Base-by-base conservation (phyloP, 331 rosid species). In the Ulmus americana region DNA sequence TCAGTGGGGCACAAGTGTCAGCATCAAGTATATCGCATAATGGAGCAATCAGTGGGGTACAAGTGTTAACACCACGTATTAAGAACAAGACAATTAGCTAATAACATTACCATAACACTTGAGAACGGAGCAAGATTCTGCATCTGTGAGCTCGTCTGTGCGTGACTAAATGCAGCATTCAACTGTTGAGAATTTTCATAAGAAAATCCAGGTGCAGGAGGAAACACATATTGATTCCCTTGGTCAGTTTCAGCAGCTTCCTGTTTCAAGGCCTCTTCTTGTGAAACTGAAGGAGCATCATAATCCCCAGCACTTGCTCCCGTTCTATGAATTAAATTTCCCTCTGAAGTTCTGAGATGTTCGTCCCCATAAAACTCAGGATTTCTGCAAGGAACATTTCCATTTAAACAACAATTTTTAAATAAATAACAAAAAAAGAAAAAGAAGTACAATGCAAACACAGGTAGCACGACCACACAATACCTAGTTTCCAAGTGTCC, bases 341-440 rank as follows among this genome's bases (percentile, higher is more conserved):
- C 92, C 65, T 90, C 97, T 0, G 95, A 73, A 52, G 85, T 49
- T 64, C 85, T 61, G 47, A 76, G 84, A 83, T 87, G 97, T 71
- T 87, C 97, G 41, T 95, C 97, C 45, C 80, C 96, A 48, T 78
- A 90, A 71, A 76, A 95, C 42, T 87, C 99, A 13, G 90, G 70
- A 78, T 84, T 84, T 80, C 99, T 95, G 87, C 80, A 67, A 53
- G 41, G 74, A 70, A 81, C 28, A 20, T 43, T 20, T 20, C 10
- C 48, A 63, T 64, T 57, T 40, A 54, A 40, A 45, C 63, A 11
- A 70, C 13, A 71, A 14, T 20, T 10, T 46, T 41, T 12, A 63
- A 63, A 11, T 3, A 63, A 8, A 64, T 52, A 56, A 63, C 18
- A 41, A 68, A 57, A 56, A 66, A 53, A 44, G 28, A 63, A 44